A percentile compares a stretch with the other conserved stretches of the same genome.
Conservation (phyloP, 1,139 yeast genomes). For the Suzukiozyma palmioleophila region DNA sequence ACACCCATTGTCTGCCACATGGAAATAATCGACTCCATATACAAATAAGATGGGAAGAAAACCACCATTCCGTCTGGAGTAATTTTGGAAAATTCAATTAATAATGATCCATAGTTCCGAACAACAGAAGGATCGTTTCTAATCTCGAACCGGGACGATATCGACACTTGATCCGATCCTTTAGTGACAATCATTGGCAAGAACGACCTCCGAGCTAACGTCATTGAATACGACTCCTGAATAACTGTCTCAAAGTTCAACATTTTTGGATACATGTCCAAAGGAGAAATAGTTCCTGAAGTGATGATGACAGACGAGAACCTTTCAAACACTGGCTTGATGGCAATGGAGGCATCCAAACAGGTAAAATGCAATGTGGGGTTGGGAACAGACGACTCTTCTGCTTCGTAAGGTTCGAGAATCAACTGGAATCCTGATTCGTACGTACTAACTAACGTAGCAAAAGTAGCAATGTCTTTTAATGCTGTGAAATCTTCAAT, state of each 20-base stretch:
- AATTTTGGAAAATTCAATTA: slow-evolving; percentile 88
- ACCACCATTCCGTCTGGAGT: slow-evolving; percentile 99
- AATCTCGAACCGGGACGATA: slow-evolving; percentile 92
- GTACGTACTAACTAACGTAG: slow-evolving; percentile 91
- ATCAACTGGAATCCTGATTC: slow-evolving; percentile 90
- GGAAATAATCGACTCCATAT: slow-evolving; percentile 95
- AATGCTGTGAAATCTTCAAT: slow-evolving; percentile 90
- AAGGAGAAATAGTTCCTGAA: slow-evolving; percentile 95
- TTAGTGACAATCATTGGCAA: slow-evolving; percentile 94
- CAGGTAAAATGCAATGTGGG: slow-evolving; percentile 95
- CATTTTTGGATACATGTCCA: slow-evolving; percentile 99
- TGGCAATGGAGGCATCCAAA: slow-evolving; percentile 95
- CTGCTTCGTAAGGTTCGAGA: slow-evolving; percentile 94
- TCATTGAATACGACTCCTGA: slow-evolving; percentile 94
- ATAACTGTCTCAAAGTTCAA: slow-evolving; percentile 89
- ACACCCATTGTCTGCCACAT: slow-evolving; percentile 99
- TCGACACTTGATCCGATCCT: slow-evolving; percentile 96
- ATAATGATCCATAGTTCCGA: slow-evolving; percentile 87
- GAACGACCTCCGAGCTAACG: slow-evolving; percentile 86
- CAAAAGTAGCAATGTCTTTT: slow-evolving; percentile 95
- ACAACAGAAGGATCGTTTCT: slow-evolving; percentile 97
- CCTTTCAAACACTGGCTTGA: slow-evolving; percentile 91
- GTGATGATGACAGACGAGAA: slow-evolving; percentile 94
- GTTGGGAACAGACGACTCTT: slow-evolving; percentile 95
- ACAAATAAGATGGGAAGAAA: slow-evolving; percentile 92